These are phyloP conservation scores for Remersonia thermophila DNA, from an alignment of 2,329 filamentous ascomycete genomes.

Conservation along the genomic window DNA sequence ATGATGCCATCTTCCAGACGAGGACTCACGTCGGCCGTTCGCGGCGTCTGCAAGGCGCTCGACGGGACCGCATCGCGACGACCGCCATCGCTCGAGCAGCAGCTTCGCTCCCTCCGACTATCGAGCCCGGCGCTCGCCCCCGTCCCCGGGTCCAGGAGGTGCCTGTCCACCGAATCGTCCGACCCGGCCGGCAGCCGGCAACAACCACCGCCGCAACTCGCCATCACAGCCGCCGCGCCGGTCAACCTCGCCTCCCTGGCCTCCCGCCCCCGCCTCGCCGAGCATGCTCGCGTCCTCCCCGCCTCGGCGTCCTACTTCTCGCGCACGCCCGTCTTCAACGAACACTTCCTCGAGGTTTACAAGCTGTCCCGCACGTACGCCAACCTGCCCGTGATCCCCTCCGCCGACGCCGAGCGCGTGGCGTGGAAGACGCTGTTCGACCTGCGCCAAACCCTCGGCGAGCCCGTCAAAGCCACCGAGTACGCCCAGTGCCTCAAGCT, in stretches of 20 bases:
- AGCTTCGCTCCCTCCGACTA: slow-evolving; percentile 14
- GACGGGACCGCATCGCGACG: slow-evolving; percentile 2
- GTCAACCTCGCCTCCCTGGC: slow-evolving; percentile 19
- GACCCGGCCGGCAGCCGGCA: not conserved
- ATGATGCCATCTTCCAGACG: slow-evolving; percentile 18
- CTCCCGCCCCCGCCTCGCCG: slow-evolving; percentile 17
- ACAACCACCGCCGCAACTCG: not conserved
- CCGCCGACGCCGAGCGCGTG: slow-evolving; percentile 56
- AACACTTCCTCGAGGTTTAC: slow-evolving; percentile 65
- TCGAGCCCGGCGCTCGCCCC: not conserved
- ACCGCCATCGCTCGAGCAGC: slow-evolving; percentile 13
- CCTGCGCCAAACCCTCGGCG: slow-evolving; percentile 59
- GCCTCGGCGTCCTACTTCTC: slow-evolving; percentile 92
- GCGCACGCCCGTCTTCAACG: slow-evolving; percentile 71
- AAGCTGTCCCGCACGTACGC: slow-evolving; percentile 59
- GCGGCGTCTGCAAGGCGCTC: slow-evolving; percentile 7
- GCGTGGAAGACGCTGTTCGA: slow-evolving; percentile 72
- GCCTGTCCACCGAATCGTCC: slow-evolving; percentile 9
- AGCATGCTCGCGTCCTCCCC: slow-evolving; percentile 63
- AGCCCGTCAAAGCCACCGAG: slow-evolving; percentile 61
- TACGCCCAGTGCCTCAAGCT: slow-evolving; percentile 67
- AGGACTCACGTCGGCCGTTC: slow-evolving; percentile 14
- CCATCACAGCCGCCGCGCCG: slow-evolving; percentile 11
- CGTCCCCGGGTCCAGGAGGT: slow-evolving; percentile 5
- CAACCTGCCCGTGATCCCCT: slow-evolving; percentile 55